Base-by-base conservation (phyloP, 2,329 filamentous ascomycete genomes). In the Aspergillus amoenus region DNA sequence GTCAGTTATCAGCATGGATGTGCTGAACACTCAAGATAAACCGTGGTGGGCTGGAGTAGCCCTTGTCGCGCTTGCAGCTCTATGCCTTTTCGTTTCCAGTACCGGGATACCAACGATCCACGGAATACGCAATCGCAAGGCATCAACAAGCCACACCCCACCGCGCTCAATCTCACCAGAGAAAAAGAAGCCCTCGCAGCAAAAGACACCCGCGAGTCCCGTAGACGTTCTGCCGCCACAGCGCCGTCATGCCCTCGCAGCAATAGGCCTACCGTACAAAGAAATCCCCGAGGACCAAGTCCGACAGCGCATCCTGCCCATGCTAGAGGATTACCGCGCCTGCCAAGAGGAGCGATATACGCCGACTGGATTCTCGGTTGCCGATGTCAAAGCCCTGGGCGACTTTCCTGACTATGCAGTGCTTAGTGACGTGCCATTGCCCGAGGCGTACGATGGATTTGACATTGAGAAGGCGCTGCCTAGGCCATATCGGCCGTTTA, bases 381-480 rank as follows among this genome's bases (percentile, higher is more conserved):
- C 81, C 2, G 90, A 95, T 55, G 81, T 95, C 61, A 82, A 82
- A 54, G 81, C 81, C 0, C 75, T 95, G 2, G 90, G 90, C 0
- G 81, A 89, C 63, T 95, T 95, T 56, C 90, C 91, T 0, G 86
- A 93, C 68, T 95, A 95, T 70, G 84, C 90, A 5, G 76, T 80
- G 2, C 76, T 96, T 11, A 90, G 87, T 48, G 91, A 88, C 5
- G 87, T 95, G 4, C 88, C 89, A 1, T 74, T 88, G 46, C 91
- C 91, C 0, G 62, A 78, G 8, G 79, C 88, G 0, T 87, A 89
- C 55, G 65, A 70, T 1, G 78, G 83, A 4, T 94, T 94, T 68
- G 78, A 90, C 61, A 85, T 92, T 54, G 75, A 81, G 13, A 89
- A 79, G 61, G 90, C 91, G 1, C 66, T 81, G 9, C 84, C 91